These are phyloP conservation scores for Crepidotus variabilis DNA, from an alignment of 768 basidiomycete genomes.

Conservation along the genomic window DNA sequence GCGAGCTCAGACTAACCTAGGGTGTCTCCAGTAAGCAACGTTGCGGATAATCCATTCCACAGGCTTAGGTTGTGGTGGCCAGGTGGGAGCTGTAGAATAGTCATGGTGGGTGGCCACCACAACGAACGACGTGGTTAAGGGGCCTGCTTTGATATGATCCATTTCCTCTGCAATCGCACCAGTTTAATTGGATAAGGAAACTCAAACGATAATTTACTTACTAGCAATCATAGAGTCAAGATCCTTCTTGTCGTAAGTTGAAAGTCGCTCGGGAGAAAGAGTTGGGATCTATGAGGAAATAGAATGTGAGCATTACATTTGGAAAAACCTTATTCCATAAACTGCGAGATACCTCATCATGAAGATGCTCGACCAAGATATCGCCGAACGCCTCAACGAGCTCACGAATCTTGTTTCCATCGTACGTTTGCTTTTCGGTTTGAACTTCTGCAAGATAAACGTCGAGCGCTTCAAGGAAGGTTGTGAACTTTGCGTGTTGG, in stretches of 20 bases:
- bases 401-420: slow-evolving; percentile 7
- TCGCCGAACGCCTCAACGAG: slow-evolving; percentile 7
- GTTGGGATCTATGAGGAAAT: neutral
- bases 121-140: neutral
- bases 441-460: slow-evolving; percentile 1
- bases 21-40: slow-evolving; percentile 8
- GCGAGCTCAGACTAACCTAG: slow-evolving; percentile 4
- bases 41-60: slow-evolving; percentile 14
- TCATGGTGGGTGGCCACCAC: slow-evolving; percentile 6
- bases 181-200: neutral
- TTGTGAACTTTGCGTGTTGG: neutral
- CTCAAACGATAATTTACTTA: neutral
- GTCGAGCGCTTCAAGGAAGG: neutral
- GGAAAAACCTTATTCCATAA: neutral
- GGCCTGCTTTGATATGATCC: slow-evolving; percentile 1
- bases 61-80: slow-evolving; percentile 12
- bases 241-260: slow-evolving; percentile 3
- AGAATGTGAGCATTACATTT: too few species aligned
- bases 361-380: slow-evolving; percentile 1
- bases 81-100: slow-evolving; percentile 3
- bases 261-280: neutral
- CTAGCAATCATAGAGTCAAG: slow-evolving; percentile 2
- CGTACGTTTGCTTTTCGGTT: slow-evolving; percentile 4
- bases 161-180: neutral
- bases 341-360: slow-evolving; percentile 6